These are phyloP conservation scores for Saturnispora serradocipensis DNA, from an alignment of 805 yeast genomes.

Conservation along the genomic window DNA sequence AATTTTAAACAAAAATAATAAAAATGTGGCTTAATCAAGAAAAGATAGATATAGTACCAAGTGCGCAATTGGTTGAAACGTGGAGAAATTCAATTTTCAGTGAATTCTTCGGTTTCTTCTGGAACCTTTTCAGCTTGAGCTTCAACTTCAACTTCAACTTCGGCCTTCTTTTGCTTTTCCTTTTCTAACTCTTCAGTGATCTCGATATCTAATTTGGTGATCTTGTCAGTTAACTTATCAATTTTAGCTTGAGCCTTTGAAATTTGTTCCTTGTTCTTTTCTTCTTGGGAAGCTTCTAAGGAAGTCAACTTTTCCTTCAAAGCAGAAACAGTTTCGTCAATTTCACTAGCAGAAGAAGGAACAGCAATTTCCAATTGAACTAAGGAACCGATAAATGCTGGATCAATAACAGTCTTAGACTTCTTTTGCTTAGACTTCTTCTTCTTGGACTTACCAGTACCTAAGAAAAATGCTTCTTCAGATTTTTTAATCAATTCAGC, in stretches of 20 bases:
- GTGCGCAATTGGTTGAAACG: background rate
- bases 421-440: constrained; percentile 36
- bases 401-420: constrained; percentile 55
- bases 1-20: background rate
- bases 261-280: constrained; percentile 66
- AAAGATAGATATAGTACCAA: constrained; percentile 4
- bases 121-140: constrained; percentile 8
- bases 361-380: constrained; percentile 67
- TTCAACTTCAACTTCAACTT: background rate
- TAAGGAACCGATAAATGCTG: constrained; percentile 68
- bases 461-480: constrained; percentile 48
- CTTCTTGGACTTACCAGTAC: constrained; percentile 37
- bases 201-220: constrained; percentile 22
- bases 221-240: constrained; percentile 51
- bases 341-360: constrained; percentile 70
- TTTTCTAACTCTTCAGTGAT: constrained; percentile 23
- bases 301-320: constrained; percentile 66
- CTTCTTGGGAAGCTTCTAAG: constrained; percentile 66
- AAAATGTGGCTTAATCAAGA: background rate
- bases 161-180: constrained; percentile 18
- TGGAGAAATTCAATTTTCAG: background rate
- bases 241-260: constrained; percentile 71
- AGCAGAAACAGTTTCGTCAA: constrained; percentile 51
- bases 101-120: constrained; percentile 1
- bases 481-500: constrained; percentile 51